Conservation (phyloP, 225 moss, liverwort and hornwort species). For the Asterella californica region DNA sequence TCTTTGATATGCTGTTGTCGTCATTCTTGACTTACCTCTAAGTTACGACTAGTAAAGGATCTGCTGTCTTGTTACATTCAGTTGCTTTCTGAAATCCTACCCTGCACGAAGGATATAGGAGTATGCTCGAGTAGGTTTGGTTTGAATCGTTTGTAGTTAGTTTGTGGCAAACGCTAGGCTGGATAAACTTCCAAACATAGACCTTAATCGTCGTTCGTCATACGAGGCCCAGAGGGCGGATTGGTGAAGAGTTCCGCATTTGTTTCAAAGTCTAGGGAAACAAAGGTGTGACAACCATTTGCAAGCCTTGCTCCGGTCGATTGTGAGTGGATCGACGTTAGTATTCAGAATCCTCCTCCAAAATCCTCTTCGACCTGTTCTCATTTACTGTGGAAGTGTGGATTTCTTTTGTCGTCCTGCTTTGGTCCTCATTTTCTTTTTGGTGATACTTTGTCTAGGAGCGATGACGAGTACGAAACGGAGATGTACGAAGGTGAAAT, state of each 20-base stretch:
- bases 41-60: neutral
- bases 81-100: neutral
- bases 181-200: neutral
- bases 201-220: neutral
- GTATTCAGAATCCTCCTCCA: neutral
- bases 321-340: neutral
- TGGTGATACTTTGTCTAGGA: conserved; percentile 32
- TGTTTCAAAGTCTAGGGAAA: neutral
- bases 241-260: neutral
- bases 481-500: conserved; percentile 25
- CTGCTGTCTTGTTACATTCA: neutral
- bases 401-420: neutral
- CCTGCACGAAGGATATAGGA: neutral
- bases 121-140: neutral
- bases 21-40: neutral
- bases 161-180: neutral
- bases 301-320: neutral
- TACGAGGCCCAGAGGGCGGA: neutral
- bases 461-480: conserved; percentile 67
- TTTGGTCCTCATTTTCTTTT: neutral
- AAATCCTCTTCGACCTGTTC: neutral
- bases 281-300: neutral
- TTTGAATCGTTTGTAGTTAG: neutral
- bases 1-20: neutral
- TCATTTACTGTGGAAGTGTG: neutral